Percentiles rank a stretch among this genome's conserved stretches.
Conservation (phyloP, 192 early-diverging fungal species). For the Powellomyces hirtus region DNA sequence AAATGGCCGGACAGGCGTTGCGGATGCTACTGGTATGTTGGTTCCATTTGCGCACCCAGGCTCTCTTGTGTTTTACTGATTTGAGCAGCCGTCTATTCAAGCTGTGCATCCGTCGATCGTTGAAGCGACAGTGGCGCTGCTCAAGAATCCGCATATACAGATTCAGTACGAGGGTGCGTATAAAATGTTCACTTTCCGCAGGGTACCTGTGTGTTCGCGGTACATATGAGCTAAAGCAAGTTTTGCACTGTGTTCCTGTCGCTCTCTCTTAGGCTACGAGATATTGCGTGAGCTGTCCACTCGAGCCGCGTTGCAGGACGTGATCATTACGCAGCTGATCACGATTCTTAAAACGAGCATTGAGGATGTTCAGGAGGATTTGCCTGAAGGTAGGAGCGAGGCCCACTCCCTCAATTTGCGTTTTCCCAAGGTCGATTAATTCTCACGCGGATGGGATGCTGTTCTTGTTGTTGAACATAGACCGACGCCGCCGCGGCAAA, state of each 20-base stretch:
- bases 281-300: conserved; percentile 46
- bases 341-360: conserved; percentile 41
- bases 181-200: not conserved
- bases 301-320: conserved; percentile 48
- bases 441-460: not conserved
- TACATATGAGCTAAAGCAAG: not conserved
- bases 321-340: conserved; percentile 49
- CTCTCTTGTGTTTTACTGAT: not conserved
- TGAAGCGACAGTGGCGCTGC: conserved; percentile 48
- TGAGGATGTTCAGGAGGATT: conserved; percentile 37
- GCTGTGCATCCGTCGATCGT: conserved; percentile 53
- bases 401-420: too few species aligned
- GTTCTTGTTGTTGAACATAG: not conserved
- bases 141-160: conserved; percentile 57
- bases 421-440: too few species aligned
- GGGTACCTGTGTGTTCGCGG: not conserved
- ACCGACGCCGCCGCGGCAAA: conserved; percentile 36
- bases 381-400: conserved; percentile 25
- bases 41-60: not conserved
- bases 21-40: conserved; percentile 50
- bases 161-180: conserved; percentile 68
- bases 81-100: conserved; percentile 52
- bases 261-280: conserved; percentile 46
- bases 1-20: conserved; percentile 62
- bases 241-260: not conserved